Base-by-base conservation (phyloP, 352 stramenopile genomes). In the Globisporangium ultimum region DNA sequence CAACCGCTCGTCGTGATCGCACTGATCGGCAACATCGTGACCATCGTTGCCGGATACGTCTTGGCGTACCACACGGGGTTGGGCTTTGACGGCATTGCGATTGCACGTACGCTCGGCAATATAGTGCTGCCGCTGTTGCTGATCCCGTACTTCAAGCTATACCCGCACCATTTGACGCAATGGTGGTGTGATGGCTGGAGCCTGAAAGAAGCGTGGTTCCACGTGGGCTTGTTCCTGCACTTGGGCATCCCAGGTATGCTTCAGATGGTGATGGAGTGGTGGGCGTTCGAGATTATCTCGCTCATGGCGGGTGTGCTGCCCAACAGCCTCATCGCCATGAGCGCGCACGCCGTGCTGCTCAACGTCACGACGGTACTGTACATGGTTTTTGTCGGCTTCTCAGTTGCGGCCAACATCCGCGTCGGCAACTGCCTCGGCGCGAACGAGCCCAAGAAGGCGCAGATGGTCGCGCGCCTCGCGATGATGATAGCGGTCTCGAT, bases 41-140 rank as follows among this genome's bases (percentile, higher is more conserved):
- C 88, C 59, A 63, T 88, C 36, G 57, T 59, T 1, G 51, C 72
- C 0, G 88, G 85, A 0, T 86, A 81, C 55, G 76, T 77, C 43
- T 60, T 97, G 41, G 89, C 87, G 34, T 87, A 85, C 65, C 78
- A 85, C 53, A 92, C 87, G 18, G 56, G 67, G 0, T 76, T 83
- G 32, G 87, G 84, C 7, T 97, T 89, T 53, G 56, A 88, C 0
- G 87, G 85, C 15, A 86, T 85, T 12, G 82, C 87, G 20, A 54
- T 95, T 6, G 79, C 84, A 0, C 74, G 80, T 18, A 74, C 74
- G 0, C 34, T 92, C 21, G 74, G 75, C 10, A 77, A 77, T 36
- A 66, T 86, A 13, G 67, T 74, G 48, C 57, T 92, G 28, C 63
- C 84, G 0, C 28, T 84, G 7, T 48, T 70, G 12, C 49, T 93